Evolutionary conservation across 139 green algal species (phyloP), one percentile per base, ranked within the genome.

Genomic region (Volvox reticuliferus): DNA sequence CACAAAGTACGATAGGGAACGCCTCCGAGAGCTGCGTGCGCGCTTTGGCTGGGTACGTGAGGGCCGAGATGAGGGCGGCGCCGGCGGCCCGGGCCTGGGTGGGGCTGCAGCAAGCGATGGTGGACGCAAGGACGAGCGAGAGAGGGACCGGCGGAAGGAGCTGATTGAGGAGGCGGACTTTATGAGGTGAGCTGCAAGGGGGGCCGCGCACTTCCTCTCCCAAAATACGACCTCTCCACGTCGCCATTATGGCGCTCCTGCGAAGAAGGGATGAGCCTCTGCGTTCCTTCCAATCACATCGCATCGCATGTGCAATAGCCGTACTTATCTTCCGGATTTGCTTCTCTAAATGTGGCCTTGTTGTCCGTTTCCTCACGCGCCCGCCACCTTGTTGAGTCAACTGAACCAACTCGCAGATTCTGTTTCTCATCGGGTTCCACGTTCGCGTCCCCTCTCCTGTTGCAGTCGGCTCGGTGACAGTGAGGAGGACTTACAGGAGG

Each of bases 401-500:
- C n/a, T n/a, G n/a, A n/a, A n/a, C 44, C 44, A 9, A 5, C 44
- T n/a, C 44, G 44, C 44, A 14, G 44, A 5, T 55, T 55, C 9
- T 55, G 44, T 55, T 55, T 55, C 44, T 9, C 9, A 55, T 55
- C 44, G 44, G 5, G 9, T 9, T 55, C 5, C 24, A 26, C 69
- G 37, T 79, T 9, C 71, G 9, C 32, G 21, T 79, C 71, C 71
- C 16, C 32, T 30, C 71, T 30, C 32, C 71, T 30, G 26, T 35
- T 20, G 36, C 80, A 95, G 88, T 73, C 90, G 93, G 18, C 91
- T 95, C 73, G 93, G 86, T 28, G 92, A 94, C 89, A 87, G 75
- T n/a, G 92, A 95, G 71, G 94, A 96, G 83, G 94, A 96, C 28
- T 91, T 95, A 75, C 92, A 95, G 82, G 94, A 96, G 82, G 93